Base-by-base conservation (phyloP, 441 rosid species). In the Dalechampia spathulata region DNA sequence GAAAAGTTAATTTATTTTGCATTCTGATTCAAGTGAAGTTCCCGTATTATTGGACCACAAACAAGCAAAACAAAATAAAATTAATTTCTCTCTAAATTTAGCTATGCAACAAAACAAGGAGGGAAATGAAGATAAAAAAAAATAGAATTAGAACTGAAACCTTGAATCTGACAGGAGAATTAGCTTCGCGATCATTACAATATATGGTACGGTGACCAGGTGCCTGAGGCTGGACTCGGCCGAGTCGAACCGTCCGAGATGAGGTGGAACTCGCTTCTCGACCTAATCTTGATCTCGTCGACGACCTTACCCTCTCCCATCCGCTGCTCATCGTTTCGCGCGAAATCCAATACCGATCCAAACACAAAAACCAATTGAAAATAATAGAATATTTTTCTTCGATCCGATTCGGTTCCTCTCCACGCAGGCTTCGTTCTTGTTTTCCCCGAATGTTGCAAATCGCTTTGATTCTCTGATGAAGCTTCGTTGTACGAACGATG, bases 101-200 rank as follows among this genome's bases (percentile, higher is more conserved):
- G 16, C 2, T 38, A 20, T 23, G 22, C 48, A 58, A 40, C 20
- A 26, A 42, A 21, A 60, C 21, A 22, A 30, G 0, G 20, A 23
- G 36, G 6, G 34, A 48, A 55, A 40, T 8, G 47, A 40, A 48
- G 25, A 32, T 7, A 25, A 22, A 39, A 32, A 19, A 34, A 32
- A 28, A 43, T 0, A 17, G n/a, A 17, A 2, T 22, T 10, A 26
- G 22, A 64, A 6, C 32, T 8, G 5, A 25, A 30, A 90, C 98
- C 98, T 82, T 82, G 73, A 78, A 90, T 61, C 82, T 68, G 54
- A 83, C 80, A 41, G 75, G 81, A 55, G 63, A 69, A 73, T 90
- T 90, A 72, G 96, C 88, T 19, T 90, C 96, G 34, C 92, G 92
- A 67, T 90, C 96, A 58, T 90, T 90, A 73, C 98, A 85, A 70